A percentile compares a stretch with the other conserved stretches of the same genome.
phyloP scores from a whole-genome alignment of 257 asterid genomes.

The Capsicum chinense region DNA sequence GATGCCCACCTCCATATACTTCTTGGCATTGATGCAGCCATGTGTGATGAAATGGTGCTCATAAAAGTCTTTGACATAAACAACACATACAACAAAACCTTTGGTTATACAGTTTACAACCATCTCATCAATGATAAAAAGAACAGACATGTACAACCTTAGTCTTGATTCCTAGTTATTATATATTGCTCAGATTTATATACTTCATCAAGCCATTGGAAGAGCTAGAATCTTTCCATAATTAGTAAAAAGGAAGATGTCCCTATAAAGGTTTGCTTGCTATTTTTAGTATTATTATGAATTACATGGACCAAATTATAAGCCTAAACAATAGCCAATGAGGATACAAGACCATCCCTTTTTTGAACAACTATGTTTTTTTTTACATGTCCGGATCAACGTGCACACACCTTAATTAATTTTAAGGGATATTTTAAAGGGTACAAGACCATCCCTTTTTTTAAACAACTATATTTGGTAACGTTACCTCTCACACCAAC shows the following conservation, averaged over 20 bases:
- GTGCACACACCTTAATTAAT: neutral
- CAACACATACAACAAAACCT: neutral
- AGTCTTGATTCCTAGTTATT: conserved; percentile 27
- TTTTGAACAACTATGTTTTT: neutral
- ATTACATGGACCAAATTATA: neutral
- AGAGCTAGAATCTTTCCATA: conserved; percentile 19
- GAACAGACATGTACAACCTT: neutral
- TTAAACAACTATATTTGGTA: no score
- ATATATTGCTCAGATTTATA: conserved; percentile 25
- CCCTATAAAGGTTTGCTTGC: neutral
- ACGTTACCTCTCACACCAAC: neutral
- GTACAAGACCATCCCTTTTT: no score
- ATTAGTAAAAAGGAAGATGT: conserved; percentile 28
- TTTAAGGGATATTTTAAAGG: neutral
- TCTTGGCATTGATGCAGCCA: conserved; percentile 36
- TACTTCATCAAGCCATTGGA: conserved; percentile 26
- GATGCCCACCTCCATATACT: conserved; percentile 28
- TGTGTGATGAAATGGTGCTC: neutral
- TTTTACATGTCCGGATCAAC: neutral
- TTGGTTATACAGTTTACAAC: conserved; percentile 24
- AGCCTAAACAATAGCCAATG: conserved; percentile 22
- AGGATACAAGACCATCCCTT: neutral
- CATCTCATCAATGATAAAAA: conserved; percentile 31
- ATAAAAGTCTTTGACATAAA: conserved; percentile 9
- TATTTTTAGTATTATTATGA: conserved; percentile 27